Conservation (phyloP, 257 asterid species). For the Nicotiana obtusifolia region DNA sequence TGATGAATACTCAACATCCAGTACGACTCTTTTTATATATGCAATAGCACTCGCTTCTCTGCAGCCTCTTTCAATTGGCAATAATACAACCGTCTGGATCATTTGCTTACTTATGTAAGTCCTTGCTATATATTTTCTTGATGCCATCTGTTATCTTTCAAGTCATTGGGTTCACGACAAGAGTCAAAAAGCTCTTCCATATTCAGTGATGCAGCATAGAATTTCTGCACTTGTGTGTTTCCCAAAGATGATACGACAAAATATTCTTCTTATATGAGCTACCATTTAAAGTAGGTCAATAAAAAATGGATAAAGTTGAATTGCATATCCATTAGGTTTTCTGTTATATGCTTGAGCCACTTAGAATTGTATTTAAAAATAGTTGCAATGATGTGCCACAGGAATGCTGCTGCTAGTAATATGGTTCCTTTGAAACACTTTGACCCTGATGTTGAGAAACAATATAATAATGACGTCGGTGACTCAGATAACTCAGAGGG, state of each 20-base stretch:
- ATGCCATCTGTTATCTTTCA: constrained; percentile 3
- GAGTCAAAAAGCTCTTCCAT: not conserved
- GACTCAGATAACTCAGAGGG: constrained; percentile 45
- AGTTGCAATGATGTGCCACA: constrained; percentile 26
- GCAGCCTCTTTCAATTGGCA: not conserved
- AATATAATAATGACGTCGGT: constrained; percentile 37
- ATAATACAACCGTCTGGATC: not conserved
- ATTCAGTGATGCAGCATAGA: constrained; percentile 4
- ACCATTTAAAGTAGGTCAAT: not conserved
- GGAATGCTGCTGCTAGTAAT: constrained; percentile 44
- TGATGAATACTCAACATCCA: not conserved
- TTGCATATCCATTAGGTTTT: not conserved
- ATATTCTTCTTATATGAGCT: not conserved
- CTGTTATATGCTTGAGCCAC: not conserved
- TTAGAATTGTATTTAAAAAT: constrained; percentile 7
- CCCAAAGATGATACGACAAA: not conserved
- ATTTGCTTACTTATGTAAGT: not conserved
- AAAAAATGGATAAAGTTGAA: not conserved
- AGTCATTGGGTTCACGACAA: not conserved
- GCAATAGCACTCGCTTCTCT: not conserved
- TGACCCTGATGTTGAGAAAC: constrained; percentile 39
- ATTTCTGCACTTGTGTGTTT: not conserved
- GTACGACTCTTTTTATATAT: not conserved
- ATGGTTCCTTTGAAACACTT: constrained; percentile 28
- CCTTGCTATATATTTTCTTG: not conserved